Percentiles rank a stretch among this genome's conserved stretches.
Conservation (phyloP, 2,329 filamentous ascomycete species). For the Rhexocercosporidium sp. region DNA sequence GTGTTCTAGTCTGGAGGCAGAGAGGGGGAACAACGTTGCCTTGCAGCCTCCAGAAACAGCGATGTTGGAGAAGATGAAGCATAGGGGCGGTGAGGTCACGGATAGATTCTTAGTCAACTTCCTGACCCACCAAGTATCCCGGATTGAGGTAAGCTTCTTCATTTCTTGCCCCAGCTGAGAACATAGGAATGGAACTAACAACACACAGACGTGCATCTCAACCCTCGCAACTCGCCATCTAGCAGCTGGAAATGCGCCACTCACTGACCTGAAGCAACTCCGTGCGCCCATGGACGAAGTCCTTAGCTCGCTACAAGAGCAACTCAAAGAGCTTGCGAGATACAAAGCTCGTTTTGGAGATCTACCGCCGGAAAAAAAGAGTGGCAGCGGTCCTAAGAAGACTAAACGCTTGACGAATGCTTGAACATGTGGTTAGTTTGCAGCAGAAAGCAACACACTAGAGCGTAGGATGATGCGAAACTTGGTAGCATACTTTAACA, state of each 20-base stretch:
- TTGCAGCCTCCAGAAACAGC: conserved; percentile 83
- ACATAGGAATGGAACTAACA: conserved; percentile 29
- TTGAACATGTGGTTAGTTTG: background rate
- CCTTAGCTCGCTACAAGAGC: conserved; percentile 62
- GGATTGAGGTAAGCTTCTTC: conserved; percentile 78
- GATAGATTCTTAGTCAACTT: conserved; percentile 89
- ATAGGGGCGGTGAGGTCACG: conserved; percentile 80
- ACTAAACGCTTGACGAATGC: conserved; percentile 1
- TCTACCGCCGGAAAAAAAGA: conserved; percentile 18
- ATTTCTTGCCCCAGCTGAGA: background rate
- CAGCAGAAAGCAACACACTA: background rate
- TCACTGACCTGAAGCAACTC: conserved; percentile 71
- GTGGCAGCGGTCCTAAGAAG: background rate
- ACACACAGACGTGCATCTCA: conserved; percentile 75
- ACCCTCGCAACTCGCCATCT: conserved; percentile 82
- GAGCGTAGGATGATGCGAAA: background rate
- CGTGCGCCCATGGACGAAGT: conserved; percentile 79
- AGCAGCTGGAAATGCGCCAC: conserved; percentile 68
- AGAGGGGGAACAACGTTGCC: conserved; percentile 54
- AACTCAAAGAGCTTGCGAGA: conserved; percentile 66
- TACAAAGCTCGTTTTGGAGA: conserved; percentile 53
- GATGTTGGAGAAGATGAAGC: conserved; percentile 75
- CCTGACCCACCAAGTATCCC: conserved; percentile 91
- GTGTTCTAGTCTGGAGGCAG: conserved; percentile 83
- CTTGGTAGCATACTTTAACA: background rate